These are phyloP conservation scores for Allium cepa DNA, from an alignment of 106 monocot genomes.

Conservation along the genomic window DNA sequence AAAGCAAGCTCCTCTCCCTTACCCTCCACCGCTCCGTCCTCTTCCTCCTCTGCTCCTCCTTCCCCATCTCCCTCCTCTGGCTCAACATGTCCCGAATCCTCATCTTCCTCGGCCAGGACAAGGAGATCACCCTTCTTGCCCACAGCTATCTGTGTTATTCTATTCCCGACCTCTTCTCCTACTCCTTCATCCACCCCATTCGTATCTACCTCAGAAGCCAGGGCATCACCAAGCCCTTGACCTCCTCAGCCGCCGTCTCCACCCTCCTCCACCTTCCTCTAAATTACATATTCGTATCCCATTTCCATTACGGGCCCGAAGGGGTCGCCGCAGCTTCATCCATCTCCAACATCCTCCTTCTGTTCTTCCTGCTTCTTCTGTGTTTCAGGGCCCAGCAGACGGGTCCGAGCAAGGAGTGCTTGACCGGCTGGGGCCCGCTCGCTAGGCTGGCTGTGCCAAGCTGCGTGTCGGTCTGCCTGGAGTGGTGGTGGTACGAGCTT, in stretches of 20 bases:
- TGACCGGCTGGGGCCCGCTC: slow-evolving; percentile 19
- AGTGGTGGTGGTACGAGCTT: slow-evolving; percentile 44
- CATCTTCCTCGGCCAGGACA: slow-evolving; percentile 15
- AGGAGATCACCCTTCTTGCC: slow-evolving; percentile 7
- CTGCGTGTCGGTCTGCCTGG: slow-evolving; percentile 32
- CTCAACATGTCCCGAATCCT: slow-evolving; percentile 14
- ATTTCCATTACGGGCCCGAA: neutral
- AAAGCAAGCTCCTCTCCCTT: slow-evolving; percentile 11
- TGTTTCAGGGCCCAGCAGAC: neutral
- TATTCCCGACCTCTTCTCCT: slow-evolving; percentile 23
- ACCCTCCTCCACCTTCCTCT: slow-evolving; percentile 12
- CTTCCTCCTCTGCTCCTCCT: slow-evolving; percentile 18
- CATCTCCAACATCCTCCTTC: slow-evolving; percentile 12
- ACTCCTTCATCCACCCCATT: slow-evolving; percentile 29
- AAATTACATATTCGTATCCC: slow-evolving; percentile 5
- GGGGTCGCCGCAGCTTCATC: slow-evolving; percentile 23
- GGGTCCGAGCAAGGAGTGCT: slow-evolving; percentile 8
- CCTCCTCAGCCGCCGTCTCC: slow-evolving; percentile 14
- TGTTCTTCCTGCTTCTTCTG: slow-evolving; percentile 8
- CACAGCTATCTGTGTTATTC: slow-evolving; percentile 15
- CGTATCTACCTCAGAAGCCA: slow-evolving; percentile 28
- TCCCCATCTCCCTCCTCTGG: slow-evolving; percentile 27
- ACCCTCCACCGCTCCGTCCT: slow-evolving; percentile 22
- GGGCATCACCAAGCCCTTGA: slow-evolving; percentile 18
- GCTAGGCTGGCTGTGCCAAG: slow-evolving; percentile 15